phyloP scores from a whole-genome alignment of 768 basidiomycete species.

The Scleroderma bovista region DNA sequence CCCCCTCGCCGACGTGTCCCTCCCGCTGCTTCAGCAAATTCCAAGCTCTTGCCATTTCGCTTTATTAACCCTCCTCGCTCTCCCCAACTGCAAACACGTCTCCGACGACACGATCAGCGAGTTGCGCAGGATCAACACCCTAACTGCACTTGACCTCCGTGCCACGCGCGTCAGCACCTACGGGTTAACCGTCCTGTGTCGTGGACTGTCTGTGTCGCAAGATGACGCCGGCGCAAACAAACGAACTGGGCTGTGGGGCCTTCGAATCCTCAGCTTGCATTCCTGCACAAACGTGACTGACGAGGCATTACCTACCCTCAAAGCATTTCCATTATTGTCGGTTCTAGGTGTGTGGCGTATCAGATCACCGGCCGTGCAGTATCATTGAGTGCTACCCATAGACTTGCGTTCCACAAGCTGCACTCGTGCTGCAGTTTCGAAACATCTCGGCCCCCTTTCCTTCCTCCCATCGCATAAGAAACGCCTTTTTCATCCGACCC shows the following conservation, averaged over 20 bases:
- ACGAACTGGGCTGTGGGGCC: constrained; percentile 45
- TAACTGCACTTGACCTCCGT: constrained; percentile 63
- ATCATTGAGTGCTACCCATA: not conserved
- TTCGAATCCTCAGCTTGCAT: constrained; percentile 53
- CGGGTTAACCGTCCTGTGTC: constrained; percentile 48
- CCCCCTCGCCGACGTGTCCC: constrained; percentile 48
- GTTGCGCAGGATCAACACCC: constrained; percentile 46
- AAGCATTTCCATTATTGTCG: constrained; percentile 51
- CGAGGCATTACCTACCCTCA: constrained; percentile 36
- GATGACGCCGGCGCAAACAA: constrained; percentile 16
- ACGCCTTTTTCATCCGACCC: constrained; percentile 39
- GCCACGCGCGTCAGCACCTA: constrained; percentile 45
- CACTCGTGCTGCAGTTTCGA: constrained; percentile 14
- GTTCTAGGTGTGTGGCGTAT: constrained; percentile 46
- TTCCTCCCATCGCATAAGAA: constrained; percentile 25
- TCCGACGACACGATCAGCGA: constrained; percentile 50
- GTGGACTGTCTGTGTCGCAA: constrained; percentile 37
- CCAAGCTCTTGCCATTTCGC: constrained; percentile 52
- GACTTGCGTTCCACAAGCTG: constrained; percentile 44
- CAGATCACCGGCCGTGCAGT: not conserved
- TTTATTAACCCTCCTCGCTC: constrained; percentile 57
- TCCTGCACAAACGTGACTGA: constrained; percentile 48
- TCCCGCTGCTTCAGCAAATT: constrained; percentile 54
- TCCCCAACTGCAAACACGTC: constrained; percentile 50
- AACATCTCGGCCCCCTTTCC: constrained; percentile 14